Conservation (phyloP, 2,329 filamentous ascomycete species). For the Byssoonygena ceratinophila region DNA sequence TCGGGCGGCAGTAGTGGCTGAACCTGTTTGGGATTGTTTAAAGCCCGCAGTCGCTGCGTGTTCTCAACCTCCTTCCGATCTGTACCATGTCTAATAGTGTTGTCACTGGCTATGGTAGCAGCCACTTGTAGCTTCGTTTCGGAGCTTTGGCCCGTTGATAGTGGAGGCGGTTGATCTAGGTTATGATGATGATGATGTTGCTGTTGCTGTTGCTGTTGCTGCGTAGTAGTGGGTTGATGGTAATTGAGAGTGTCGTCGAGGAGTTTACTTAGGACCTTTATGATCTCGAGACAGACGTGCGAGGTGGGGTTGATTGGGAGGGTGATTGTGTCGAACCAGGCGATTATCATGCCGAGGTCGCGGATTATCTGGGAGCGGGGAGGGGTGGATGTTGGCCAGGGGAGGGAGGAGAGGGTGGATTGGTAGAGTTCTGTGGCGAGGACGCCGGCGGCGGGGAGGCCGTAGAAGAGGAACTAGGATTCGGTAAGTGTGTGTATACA, state of each 20-base stretch:
- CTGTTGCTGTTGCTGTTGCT: background rate
- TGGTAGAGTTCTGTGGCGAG: slow-evolving; percentile 20
- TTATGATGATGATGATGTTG: background rate
- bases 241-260: slow-evolving; percentile 20
- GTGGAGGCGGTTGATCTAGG: background rate
- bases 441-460: slow-evolving; percentile 19
- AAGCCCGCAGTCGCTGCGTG: no score
- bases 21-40: background rate
- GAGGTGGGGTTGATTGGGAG: slow-evolving; percentile 10
- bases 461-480: slow-evolving; percentile 18
- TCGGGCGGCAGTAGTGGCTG: background rate
- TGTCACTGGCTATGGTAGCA: background rate
- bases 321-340: slow-evolving; percentile 18
- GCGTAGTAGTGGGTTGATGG: slow-evolving; percentile 25
- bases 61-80: no score
- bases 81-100: background rate
- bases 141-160: background rate
- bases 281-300: slow-evolving; percentile 17
- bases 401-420: slow-evolving; percentile 17
- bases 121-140: background rate
- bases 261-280: slow-evolving; percentile 18
- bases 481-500: background rate
- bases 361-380: slow-evolving; percentile 22
- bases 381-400: slow-evolving; percentile 15
- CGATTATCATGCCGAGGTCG: slow-evolving; percentile 19